These are phyloP conservation scores for Vitis hybrid DNA, from an alignment of 177 flowering plant species.

Conservation along the genomic window DNA sequence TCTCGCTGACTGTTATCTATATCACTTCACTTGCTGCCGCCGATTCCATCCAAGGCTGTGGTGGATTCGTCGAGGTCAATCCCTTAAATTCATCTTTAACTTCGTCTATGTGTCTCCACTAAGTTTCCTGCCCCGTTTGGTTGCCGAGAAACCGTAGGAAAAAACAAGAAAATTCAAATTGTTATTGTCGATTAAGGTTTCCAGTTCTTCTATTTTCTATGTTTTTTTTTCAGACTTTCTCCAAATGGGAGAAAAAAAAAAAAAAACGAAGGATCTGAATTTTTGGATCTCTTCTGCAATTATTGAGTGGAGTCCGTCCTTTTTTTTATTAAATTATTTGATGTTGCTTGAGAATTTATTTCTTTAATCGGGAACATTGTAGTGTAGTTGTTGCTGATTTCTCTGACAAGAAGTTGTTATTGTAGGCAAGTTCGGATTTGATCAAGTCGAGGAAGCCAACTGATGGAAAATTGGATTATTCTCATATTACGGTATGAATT, in stretches of 20 bases:
- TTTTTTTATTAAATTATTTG: neutral
- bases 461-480: conserved; percentile 87
- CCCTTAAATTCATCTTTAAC: neutral
- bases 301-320: too few relatives aligned
- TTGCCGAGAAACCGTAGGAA: neutral
- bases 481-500: conserved; percentile 76
- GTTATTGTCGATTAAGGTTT: neutral
- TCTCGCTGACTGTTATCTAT: conserved; percentile 10
- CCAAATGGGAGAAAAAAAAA: too few relatives aligned
- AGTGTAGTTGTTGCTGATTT: neutral
- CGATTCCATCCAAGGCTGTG: conserved; percentile 91
- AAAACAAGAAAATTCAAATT: neutral
- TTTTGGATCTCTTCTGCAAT: too few relatives aligned
- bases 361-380: too few relatives aligned
- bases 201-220: too few relatives aligned
- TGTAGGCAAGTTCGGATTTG: conserved; percentile 78
- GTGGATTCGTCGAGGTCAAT: conserved; percentile 93
- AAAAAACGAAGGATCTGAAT: too few relatives aligned
- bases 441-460: conserved; percentile 78
- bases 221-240: too few relatives aligned
- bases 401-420: neutral
- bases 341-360: neutral
- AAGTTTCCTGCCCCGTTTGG: neutral
- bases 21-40: conserved; percentile 40
- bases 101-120: neutral